phyloP scores from a whole-genome alignment of 139 green algal genomes.

The Limnomonas spitsbergensis region DNA sequence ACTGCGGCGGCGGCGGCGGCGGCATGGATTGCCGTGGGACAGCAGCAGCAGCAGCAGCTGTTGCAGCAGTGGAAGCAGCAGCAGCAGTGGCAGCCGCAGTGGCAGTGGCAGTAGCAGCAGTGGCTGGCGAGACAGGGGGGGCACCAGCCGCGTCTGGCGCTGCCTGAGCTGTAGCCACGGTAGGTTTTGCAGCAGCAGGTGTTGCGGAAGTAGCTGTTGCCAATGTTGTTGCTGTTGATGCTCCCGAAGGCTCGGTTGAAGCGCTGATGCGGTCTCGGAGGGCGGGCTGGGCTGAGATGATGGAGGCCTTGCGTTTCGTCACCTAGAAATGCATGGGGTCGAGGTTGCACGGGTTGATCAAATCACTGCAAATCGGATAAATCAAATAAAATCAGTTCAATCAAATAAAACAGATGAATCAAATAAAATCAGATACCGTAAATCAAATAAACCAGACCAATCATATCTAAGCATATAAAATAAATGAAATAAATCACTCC shows the following conservation, averaged over 20 bases:
- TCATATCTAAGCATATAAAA: too few relatives aligned
- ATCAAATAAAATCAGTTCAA: too few relatives aligned
- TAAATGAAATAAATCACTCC: too few relatives aligned
- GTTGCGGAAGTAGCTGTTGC: neutral
- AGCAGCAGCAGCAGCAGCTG: neutral
- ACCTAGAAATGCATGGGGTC: slow-evolving; percentile 24
- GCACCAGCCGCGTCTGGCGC: neutral
- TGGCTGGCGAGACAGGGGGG: neutral
- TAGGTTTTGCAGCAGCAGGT: neutral
- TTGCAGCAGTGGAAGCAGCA: neutral
- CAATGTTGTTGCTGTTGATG: slow-evolving; percentile 14
- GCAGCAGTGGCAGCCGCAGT: too few relatives aligned
- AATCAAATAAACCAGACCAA: too few relatives aligned
- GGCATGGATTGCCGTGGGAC: too few relatives aligned
- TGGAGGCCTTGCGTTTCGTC: slow-evolving; percentile 44
- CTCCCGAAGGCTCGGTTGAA: neutral
- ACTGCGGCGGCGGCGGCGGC: too few relatives aligned
- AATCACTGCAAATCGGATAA: too few relatives aligned
- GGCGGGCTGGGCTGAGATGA: slow-evolving; percentile 27
- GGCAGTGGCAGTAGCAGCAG: neutral
- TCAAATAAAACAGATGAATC: too few relatives aligned
- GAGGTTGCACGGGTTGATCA: too few relatives aligned
- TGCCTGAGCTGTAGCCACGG: neutral
- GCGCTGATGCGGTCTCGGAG: slow-evolving; percentile 10
- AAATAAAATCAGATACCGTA: too few relatives aligned